Evolutionary conservation across 2,329 filamentous ascomycete species (phyloP).

Genomic region (Cladophialophora exuberans): DNA sequence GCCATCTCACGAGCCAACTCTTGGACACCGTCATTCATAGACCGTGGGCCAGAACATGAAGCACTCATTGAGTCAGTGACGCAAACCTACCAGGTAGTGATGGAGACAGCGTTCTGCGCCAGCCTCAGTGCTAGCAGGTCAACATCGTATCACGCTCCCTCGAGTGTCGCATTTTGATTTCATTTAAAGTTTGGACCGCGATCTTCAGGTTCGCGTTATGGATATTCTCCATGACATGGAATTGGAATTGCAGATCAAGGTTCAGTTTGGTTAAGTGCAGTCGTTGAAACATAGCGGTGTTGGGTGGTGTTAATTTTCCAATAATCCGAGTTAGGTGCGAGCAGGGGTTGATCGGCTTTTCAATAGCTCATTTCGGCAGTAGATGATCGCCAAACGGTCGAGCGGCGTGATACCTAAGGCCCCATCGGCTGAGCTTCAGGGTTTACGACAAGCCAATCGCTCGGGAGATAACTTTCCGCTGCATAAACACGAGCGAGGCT

Average conservation of each 20-base stretch:
- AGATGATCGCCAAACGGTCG: neutral
- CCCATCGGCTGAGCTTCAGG: neutral
- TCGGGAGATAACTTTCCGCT: neutral
- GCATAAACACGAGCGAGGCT: neutral
- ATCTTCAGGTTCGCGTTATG: neutral
- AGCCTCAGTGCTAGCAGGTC: neutral
- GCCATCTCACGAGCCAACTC: neutral
- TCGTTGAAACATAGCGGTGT: neutral
- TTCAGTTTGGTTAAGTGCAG: neutral
- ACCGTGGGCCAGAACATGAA: neutral
- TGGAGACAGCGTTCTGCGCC: neutral
- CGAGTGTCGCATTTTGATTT: neutral
- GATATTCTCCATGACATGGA: neutral
- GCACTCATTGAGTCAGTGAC: no score
- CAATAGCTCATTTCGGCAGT: neutral
- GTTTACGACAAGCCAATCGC: neutral
- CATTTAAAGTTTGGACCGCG: neutral
- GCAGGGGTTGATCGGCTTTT: neutral
- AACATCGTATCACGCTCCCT: neutral
- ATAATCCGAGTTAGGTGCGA: neutral
- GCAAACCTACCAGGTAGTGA: no score
- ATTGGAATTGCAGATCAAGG: neutral
- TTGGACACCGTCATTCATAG: neutral
- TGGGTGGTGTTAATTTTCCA: constrained; percentile 1
- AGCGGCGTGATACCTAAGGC: no score